phyloP scores from a whole-genome alignment of 176 grass and related monocot species.

The Eleusine indica region DNA sequence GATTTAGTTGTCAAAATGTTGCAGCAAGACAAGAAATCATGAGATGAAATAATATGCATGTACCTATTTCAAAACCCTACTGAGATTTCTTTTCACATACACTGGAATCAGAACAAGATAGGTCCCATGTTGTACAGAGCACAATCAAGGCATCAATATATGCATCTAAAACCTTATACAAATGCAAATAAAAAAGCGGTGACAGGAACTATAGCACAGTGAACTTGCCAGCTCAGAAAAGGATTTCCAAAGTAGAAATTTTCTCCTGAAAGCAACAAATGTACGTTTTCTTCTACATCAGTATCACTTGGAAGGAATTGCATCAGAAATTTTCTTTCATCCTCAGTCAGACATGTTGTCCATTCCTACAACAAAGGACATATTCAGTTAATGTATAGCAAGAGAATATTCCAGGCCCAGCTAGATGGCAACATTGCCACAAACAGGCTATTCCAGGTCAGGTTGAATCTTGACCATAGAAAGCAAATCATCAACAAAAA shows the following conservation, averaged over 20 bases:
- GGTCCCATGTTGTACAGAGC: neutral
- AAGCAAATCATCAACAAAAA: slow-evolving; percentile 3
- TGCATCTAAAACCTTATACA: slow-evolving; percentile 6
- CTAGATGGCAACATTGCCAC: neutral
- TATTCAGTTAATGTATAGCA: slow-evolving; percentile 16
- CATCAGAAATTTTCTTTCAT: slow-evolving; percentile 62
- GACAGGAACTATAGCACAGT: neutral
- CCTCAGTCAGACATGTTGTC: slow-evolving; percentile 62
- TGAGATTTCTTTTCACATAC: neutral
- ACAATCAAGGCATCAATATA: neutral
- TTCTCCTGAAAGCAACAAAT: slow-evolving; percentile 52
- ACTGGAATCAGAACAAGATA: neutral
- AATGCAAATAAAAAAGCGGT: slow-evolving; percentile 18
- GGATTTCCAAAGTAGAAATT: slow-evolving; percentile 59
- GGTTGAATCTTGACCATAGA: neutral
- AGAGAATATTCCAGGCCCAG: neutral
- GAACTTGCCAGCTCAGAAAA: slow-evolving; percentile 63
- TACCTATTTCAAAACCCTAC: slow-evolving; percentile 18
- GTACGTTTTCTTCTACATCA: slow-evolving; percentile 59
- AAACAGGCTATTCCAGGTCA: slow-evolving; percentile 1
- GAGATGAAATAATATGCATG: neutral
- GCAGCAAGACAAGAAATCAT: neutral
- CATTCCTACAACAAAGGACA: slow-evolving; percentile 58
- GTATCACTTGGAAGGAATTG: slow-evolving; percentile 60
- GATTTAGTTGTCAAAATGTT: neutral